Conservation (phyloP, 164 flowering plant genomes). For the Vitis vinifera region DNA sequence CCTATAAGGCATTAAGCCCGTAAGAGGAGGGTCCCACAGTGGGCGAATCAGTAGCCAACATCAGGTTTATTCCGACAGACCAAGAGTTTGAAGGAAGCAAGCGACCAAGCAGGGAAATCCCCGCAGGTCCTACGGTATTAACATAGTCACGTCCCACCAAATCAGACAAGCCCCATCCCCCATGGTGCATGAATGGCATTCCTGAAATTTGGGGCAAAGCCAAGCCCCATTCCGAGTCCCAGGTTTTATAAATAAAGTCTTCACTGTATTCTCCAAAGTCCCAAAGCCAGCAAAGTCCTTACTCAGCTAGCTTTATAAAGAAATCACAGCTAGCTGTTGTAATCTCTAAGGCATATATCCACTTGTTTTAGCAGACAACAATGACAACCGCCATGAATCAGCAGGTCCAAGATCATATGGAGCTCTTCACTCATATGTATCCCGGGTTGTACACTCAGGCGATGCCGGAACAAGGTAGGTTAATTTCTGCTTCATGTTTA, state of each 20-base stretch:
- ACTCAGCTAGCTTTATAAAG: neutral
- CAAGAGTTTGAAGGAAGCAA: neutral
- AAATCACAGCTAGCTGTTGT: no score
- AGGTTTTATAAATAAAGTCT: constrained; percentile 16
- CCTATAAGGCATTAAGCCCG: no score
- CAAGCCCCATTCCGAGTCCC: constrained; percentile 1
- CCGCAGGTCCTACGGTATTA: neutral
- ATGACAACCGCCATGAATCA: constrained; percentile 12
- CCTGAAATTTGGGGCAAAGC: neutral
- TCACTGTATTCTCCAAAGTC: neutral
- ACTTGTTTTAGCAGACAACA: no score
- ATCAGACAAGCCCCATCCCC: neutral
- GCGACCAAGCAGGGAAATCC: neutral
- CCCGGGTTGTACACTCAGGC: constrained; percentile 27
- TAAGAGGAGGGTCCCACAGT: no score
- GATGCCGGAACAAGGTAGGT: constrained; percentile 40
- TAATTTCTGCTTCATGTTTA: neutral
- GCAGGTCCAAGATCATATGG: constrained; percentile 34
- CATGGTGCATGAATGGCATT: constrained; percentile 5
- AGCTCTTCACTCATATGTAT: constrained; percentile 39
- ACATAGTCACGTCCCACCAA: constrained; percentile 13
- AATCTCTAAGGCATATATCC: no score
- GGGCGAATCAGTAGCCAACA: neutral
- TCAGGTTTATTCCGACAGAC: neutral
- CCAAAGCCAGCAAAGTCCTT: neutral